A percentile compares a stretch with the other conserved stretches of the same genome.
phyloP scores from a whole-genome alignment of 2,329 filamentous ascomycete species.

The Endoconidiophora polonica region DNA sequence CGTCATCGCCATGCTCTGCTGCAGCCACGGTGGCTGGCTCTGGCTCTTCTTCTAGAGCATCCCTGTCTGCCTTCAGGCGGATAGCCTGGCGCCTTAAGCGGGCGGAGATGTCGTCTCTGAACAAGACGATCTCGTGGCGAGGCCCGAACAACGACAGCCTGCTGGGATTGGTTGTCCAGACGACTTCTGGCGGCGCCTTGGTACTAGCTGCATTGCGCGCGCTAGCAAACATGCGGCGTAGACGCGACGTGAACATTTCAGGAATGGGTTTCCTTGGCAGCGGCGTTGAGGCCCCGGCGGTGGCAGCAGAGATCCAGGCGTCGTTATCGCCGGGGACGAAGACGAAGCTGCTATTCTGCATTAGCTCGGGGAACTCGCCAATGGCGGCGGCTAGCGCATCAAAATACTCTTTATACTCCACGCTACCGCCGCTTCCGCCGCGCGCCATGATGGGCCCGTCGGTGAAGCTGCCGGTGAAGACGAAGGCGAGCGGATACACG shows the following conservation, averaged over 20 bases:
- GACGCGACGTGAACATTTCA: conserved; percentile 74
- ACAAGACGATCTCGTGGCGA: conserved; percentile 69
- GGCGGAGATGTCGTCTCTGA: conserved; percentile 72
- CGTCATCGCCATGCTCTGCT: conserved; percentile 10
- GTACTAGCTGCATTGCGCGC: conserved; percentile 47
- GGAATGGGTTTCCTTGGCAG: conserved; percentile 60
- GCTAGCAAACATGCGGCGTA: conserved; percentile 62
- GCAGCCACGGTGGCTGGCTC: conserved; percentile 16
- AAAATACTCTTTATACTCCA: conserved; percentile 95
- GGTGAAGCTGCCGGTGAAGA: conserved; percentile 75
- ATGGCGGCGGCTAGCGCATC: conserved; percentile 71
- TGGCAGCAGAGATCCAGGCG: conserved; percentile 84
- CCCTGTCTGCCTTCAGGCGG: conserved; percentile 37
- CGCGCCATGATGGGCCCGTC: conserved; percentile 47
- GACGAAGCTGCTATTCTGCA: conserved; percentile 67
- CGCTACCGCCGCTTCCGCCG: conserved; percentile 54
- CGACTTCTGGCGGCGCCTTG: conserved; percentile 47
- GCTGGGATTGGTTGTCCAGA: conserved; percentile 82
- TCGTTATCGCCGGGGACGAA: conserved; percentile 96
- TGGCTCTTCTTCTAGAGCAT: conserved; percentile 21
- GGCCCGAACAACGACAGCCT: conserved; percentile 74
- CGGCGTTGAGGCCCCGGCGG: conserved; percentile 53
- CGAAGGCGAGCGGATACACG: conserved; percentile 57
- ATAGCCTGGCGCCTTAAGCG: conserved; percentile 64
- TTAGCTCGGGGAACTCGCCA: conserved; percentile 64